Evolutionary conservation across 306 rosid genomes (phyloP).

Genomic region (Urtica urens): DNA sequence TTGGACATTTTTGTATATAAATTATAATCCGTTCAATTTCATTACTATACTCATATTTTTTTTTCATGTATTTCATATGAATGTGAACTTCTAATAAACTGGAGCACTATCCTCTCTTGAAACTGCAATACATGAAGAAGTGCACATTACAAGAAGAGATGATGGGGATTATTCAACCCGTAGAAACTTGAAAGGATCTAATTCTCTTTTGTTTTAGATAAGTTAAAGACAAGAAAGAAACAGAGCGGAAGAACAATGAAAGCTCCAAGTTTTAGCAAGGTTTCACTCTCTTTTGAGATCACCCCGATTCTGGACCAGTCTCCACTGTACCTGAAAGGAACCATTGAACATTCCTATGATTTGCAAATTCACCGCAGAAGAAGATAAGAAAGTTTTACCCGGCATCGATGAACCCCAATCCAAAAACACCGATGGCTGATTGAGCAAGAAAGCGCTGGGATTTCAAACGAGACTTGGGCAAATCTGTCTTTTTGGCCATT

Average conservation of each 20-base stretch:
- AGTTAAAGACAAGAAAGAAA: slow-evolving; percentile 36
- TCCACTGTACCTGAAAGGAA: slow-evolving; percentile 76
- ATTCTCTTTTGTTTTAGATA: slow-evolving; percentile 22
- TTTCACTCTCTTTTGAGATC: slow-evolving; percentile 50
- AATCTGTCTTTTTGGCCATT: slow-evolving; percentile 32
- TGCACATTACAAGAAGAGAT: background rate
- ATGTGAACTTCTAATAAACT: too few species aligned
- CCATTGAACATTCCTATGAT: slow-evolving; percentile 3
- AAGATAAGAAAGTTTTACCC: slow-evolving; percentile 32
- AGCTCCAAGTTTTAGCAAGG: slow-evolving; percentile 58
- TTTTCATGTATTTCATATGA: too few species aligned
- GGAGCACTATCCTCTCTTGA: background rate
- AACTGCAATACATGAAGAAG: background rate
- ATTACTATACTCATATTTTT: too few species aligned
- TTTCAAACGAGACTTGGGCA: slow-evolving; percentile 17
- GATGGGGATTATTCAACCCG: slow-evolving; percentile 1
- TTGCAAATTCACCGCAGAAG: background rate
- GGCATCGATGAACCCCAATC: slow-evolving; percentile 73
- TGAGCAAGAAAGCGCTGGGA: slow-evolving; percentile 30
- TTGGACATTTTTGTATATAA: too few species aligned
- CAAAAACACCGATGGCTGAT: slow-evolving; percentile 48
- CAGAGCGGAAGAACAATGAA: slow-evolving; percentile 58
- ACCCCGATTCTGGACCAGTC: slow-evolving; percentile 97
- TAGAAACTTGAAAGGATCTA: slow-evolving; percentile 14
- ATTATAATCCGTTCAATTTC: too few species aligned